Evolutionary conservation across 768 basidiomycete genomes (phyloP).

Genomic region (Clitopilus passeckerianus): DNA sequence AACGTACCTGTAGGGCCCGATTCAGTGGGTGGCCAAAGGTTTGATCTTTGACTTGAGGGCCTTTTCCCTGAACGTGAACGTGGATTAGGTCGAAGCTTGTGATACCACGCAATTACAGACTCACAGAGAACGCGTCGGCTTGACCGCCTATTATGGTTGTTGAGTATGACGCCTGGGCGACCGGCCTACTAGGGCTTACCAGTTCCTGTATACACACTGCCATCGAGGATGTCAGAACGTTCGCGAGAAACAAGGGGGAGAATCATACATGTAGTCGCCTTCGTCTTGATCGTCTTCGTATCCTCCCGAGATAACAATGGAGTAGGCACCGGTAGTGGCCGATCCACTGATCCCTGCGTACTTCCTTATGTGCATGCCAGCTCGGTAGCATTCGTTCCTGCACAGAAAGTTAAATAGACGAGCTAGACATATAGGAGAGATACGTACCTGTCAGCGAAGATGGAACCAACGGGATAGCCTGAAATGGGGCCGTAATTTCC

Average conservation of each 20-base stretch:
- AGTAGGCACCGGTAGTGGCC: slow-evolving; percentile 27
- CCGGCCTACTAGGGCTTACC: slow-evolving; percentile 14
- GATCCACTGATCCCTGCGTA: slow-evolving; percentile 32
- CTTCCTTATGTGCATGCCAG: slow-evolving; percentile 20
- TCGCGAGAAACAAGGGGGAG: not conserved
- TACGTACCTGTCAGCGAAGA: slow-evolving; percentile 16
- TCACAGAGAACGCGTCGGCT: slow-evolving; percentile 12
- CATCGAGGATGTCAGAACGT: not conserved
- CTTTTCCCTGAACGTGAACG: slow-evolving; percentile 12
- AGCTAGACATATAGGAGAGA: not conserved
- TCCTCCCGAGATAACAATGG: slow-evolving; percentile 32
- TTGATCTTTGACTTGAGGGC: slow-evolving; percentile 25
- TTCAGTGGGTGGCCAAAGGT: slow-evolving; percentile 29
- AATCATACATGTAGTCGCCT: slow-evolving; percentile 30
- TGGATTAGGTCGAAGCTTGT: not conserved
- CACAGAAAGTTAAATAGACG: not conserved
- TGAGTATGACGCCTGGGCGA: not conserved
- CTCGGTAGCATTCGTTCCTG: slow-evolving; percentile 20
- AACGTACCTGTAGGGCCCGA: slow-evolving; percentile 22
- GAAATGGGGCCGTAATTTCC: slow-evolving; percentile 15
- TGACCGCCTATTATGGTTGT: slow-evolving; percentile 13
- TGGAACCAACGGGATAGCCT: slow-evolving; percentile 16
- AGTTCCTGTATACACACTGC: slow-evolving; percentile 36
- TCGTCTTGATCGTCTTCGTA: slow-evolving; percentile 37
- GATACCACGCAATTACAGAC: not conserved